These are phyloP conservation scores for Peronospora farinosa DNA, from an alignment of 352 stramenopile genomes.

Conservation along the genomic window DNA sequence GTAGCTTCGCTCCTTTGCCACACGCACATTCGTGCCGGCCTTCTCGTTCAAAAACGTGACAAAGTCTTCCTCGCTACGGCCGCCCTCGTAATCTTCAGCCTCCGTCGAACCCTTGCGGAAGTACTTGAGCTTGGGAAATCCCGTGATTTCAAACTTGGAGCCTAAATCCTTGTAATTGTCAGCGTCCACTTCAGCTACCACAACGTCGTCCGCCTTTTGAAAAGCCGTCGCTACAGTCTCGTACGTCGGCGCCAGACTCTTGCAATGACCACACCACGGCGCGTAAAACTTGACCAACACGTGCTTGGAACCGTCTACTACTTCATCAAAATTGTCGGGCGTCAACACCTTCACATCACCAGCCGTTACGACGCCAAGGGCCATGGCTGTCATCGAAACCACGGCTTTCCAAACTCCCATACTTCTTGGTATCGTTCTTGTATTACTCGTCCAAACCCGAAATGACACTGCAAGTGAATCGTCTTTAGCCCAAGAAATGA, in stretches of 20 bases:
- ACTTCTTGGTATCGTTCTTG: not conserved
- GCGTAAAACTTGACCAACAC: conserved; percentile 89
- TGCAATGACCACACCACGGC: conserved; percentile 89
- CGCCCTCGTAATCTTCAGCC: conserved; percentile 81
- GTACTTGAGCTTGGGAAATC: conserved; percentile 93
- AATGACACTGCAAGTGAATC: conserved; percentile 8
- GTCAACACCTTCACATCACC: conserved; percentile 78
- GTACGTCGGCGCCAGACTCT: conserved; percentile 73
- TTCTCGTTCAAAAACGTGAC: conserved; percentile 72
- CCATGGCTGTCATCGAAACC: conserved; percentile 35
- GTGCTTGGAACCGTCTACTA: conserved; percentile 80
- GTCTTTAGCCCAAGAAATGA: too few relatives aligned
- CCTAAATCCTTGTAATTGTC: conserved; percentile 80
- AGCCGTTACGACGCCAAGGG: conserved; percentile 46
- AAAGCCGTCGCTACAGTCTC: conserved; percentile 86
- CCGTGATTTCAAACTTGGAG: conserved; percentile 78
- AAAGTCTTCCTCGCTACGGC: conserved; percentile 81
- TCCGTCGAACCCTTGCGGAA: conserved; percentile 76
- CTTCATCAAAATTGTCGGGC: conserved; percentile 72
- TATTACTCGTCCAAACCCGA: conserved; percentile 19
- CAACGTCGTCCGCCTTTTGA: conserved; percentile 79
- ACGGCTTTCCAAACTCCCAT: conserved; percentile 63
- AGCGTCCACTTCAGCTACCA: conserved; percentile 87
- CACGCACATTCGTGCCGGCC: conserved; percentile 60
- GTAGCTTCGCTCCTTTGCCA: conserved; percentile 61